phyloP scores from a whole-genome alignment of 495 filamentous ascomycete genomes.

The Penicillium lagena region DNA sequence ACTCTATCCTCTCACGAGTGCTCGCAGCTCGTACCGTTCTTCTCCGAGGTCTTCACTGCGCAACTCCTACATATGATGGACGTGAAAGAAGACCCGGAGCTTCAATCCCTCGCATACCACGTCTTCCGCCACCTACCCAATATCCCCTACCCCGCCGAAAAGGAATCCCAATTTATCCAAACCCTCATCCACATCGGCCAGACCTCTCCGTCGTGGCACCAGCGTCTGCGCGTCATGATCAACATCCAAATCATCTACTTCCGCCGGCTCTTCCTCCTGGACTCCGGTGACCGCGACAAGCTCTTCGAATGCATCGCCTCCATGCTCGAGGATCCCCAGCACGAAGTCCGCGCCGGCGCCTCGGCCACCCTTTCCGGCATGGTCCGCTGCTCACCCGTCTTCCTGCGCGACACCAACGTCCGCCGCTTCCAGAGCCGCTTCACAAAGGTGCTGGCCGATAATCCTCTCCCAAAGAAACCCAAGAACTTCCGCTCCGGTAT shows the following conservation, averaged over 20 bases:
- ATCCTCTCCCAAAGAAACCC: slow-evolving; percentile 78
- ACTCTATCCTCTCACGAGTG: slow-evolving; percentile 90
- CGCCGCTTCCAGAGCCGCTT: slow-evolving; percentile 70
- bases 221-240: slow-evolving; percentile 91
- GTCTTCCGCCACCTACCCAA: slow-evolving; percentile 97
- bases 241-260: slow-evolving; percentile 99
- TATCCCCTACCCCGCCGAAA: slow-evolving; percentile 82
- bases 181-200: slow-evolving; percentile 85
- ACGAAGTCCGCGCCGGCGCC: slow-evolving; percentile 92
- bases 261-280: slow-evolving; percentile 90
- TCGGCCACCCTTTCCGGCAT: slow-evolving; percentile 90
- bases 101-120: slow-evolving; percentile 91
- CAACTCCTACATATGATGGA: slow-evolving; percentile 99
- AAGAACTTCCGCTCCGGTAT: slow-evolving; percentile 27
- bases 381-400: slow-evolving; percentile 92
- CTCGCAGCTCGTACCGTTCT: slow-evolving; percentile 84
- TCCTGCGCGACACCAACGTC: slow-evolving; percentile 70
- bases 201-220: slow-evolving; percentile 87
- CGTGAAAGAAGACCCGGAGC: slow-evolving; percentile 94
- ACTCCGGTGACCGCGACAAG: slow-evolving; percentile 62
- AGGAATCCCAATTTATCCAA: slow-evolving; percentile 75
- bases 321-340: slow-evolving; percentile 89
- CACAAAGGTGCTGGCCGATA: slow-evolving; percentile 64
- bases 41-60: slow-evolving; percentile 80
- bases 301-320: slow-evolving; percentile 85